Evolutionary conservation across 164 flowering plant species (phyloP).

Genomic region (Brasenia schreberi): DNA sequence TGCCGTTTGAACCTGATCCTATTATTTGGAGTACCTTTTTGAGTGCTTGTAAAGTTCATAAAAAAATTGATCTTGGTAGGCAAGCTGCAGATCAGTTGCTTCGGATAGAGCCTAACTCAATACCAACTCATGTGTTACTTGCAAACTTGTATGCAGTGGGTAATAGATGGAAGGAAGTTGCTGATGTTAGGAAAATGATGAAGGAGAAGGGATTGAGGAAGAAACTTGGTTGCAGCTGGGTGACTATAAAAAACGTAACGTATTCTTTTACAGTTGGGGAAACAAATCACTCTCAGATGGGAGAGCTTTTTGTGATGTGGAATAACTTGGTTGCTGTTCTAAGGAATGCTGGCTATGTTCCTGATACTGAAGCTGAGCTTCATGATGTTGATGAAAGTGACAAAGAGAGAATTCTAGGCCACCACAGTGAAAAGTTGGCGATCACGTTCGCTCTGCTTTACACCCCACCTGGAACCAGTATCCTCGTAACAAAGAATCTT

Average conservation of each 20-base stretch:
- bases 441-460: slow-evolving; percentile 30
- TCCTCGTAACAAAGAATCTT: slow-evolving; percentile 37
- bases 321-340: slow-evolving; percentile 20
- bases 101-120: slow-evolving; percentile 27
- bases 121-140: slow-evolving; percentile 29
- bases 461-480: slow-evolving; percentile 18
- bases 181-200: slow-evolving; percentile 45
- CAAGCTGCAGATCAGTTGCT: slow-evolving; percentile 33
- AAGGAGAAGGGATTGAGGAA: slow-evolving; percentile 33
- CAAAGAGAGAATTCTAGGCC: slow-evolving; percentile 27
- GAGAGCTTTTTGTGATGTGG: slow-evolving; percentile 24
- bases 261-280: slow-evolving; percentile 31
- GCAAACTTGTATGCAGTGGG: slow-evolving; percentile 35
- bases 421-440: slow-evolving; percentile 47
- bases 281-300: slow-evolving; percentile 21
- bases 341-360: slow-evolving; percentile 19
- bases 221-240: slow-evolving; percentile 55
- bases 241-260: slow-evolving; percentile 26
- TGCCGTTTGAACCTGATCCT: slow-evolving; percentile 20
- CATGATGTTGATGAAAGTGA: slow-evolving; percentile 46
- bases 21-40: slow-evolving; percentile 55
- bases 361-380: slow-evolving; percentile 16
- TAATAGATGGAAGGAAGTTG: slow-evolving; percentile 48
- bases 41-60: slow-evolving; percentile 51
- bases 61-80: slow-evolving; percentile 34